A percentile compares a stretch with the other conserved stretches of the same genome.
Evolutionary conservation across 2,329 filamentous ascomycete genomes (phyloP).

Genomic region (Cytospora schulzeri): DNA sequence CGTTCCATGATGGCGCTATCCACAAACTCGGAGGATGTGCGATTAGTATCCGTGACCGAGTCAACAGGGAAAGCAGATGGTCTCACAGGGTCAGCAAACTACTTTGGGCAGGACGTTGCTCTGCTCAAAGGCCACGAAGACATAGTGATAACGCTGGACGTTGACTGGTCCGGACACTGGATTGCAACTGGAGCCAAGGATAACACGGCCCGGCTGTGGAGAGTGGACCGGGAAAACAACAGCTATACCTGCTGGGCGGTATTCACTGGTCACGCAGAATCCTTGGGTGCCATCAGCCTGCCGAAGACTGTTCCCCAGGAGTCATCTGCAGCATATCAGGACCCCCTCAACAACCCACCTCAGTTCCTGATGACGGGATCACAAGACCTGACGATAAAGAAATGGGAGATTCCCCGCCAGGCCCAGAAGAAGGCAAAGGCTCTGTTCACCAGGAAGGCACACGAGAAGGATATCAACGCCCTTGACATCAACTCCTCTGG

Average conservation of each 20-base stretch:
- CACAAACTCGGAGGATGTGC: constrained; percentile 92
- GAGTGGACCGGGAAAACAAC: constrained; percentile 73
- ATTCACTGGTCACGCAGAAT: constrained; percentile 92
- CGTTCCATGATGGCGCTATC: constrained; percentile 83
- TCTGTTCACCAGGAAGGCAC: constrained; percentile 87
- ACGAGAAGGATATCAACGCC: constrained; percentile 98
- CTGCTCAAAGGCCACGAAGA: constrained; percentile 89
- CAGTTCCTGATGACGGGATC: constrained; percentile 87
- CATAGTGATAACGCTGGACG: constrained; percentile 91
- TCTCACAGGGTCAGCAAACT: constrained; percentile 44
- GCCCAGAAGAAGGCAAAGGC: constrained; percentile 63
- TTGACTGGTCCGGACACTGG: constrained; percentile 97
- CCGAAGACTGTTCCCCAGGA: constrained; percentile 69
- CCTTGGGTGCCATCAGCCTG: constrained; percentile 84
- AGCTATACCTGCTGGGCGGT: constrained; percentile 57
- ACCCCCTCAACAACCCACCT: constrained; percentile 79
- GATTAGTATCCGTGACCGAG: constrained; percentile 73
- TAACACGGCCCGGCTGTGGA: constrained; percentile 90
- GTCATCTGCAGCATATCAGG: constrained; percentile 69
- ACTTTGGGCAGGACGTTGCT: constrained; percentile 88
- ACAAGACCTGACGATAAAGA: constrained; percentile 93
- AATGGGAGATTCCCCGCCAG: constrained; percentile 77
- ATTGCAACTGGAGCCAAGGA: constrained; percentile 95
- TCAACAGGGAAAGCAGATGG: constrained; percentile 35
- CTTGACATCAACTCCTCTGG: constrained; percentile 76